Percentiles rank a stretch among this genome's conserved stretches.
Conservation (phyloP, 306 rosid species). For the Prunus fruticosa region DNA sequence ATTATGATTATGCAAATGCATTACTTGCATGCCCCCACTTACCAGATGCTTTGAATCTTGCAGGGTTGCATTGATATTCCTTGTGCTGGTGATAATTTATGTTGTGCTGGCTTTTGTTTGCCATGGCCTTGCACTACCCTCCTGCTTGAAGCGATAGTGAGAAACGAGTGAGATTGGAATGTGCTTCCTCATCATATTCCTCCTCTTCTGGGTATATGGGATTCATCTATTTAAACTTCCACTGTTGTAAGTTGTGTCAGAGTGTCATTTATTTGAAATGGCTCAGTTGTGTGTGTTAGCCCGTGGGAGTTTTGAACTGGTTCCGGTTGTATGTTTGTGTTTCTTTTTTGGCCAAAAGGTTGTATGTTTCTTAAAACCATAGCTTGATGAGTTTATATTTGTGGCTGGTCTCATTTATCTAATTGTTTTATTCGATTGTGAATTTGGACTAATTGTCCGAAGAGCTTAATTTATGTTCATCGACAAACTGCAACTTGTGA, state of each 20-base stretch:
- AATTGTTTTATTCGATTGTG: neutral
- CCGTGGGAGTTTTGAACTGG: conserved; percentile 24
- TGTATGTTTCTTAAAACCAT: conserved; percentile 25
- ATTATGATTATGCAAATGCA: neutral
- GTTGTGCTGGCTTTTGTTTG: conserved; percentile 85
- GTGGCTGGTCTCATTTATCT: neutral
- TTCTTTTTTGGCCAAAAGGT: conserved; percentile 10
- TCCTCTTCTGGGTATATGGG: conserved; percentile 31
- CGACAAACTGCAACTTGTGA: neutral
- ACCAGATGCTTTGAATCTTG: conserved; percentile 35
- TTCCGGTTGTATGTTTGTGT: conserved; percentile 36
- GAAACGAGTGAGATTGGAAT: conserved; percentile 20
- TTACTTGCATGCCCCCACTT: conserved; percentile 2
- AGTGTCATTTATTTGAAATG: conserved; percentile 31
- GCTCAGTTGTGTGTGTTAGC: conserved; percentile 31
- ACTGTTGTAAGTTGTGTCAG: conserved; percentile 22
- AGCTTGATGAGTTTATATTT: conserved; percentile 24
- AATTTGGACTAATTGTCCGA: neutral
- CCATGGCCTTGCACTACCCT: conserved; percentile 73
- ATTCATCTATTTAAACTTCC: conserved; percentile 28
- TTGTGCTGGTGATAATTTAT: conserved; percentile 69
- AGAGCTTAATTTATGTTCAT: conserved; percentile 1
- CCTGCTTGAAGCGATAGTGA: conserved; percentile 57
- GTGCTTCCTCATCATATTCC: conserved; percentile 7
- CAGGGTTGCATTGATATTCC: conserved; percentile 77